A percentile compares a stretch with the other conserved stretches of the same genome.
These are phyloP conservation scores for Fraxinus sp. DNA, from an alignment of 305 asterid species.

Conservation along the genomic window DNA sequence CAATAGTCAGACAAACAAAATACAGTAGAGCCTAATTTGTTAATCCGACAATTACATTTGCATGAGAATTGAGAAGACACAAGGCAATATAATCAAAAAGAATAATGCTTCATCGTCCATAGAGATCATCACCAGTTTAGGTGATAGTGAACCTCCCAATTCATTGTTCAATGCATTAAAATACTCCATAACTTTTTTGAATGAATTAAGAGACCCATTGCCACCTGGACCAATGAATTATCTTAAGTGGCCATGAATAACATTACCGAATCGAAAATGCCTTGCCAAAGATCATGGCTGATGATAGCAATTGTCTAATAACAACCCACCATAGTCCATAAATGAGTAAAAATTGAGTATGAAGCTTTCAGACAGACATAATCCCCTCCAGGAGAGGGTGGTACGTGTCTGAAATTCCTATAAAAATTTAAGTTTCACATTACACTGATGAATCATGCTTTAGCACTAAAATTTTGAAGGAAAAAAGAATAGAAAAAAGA, in stretches of 20 bases:
- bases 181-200: not conserved
- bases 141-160: not conserved
- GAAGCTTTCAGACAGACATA: not conserved
- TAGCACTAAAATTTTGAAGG: not conserved
- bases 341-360: not conserved
- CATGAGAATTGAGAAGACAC: no score
- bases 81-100: no score
- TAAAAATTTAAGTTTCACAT: conserved; percentile 4
- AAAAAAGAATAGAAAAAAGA: not conserved
- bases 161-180: not conserved
- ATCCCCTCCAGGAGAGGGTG: not conserved
- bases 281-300: not conserved
- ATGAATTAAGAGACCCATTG: not conserved
- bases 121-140: no score
- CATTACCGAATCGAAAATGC: not conserved
- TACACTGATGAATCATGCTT: conserved; percentile 26
- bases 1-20: no score
- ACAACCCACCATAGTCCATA: not conserved
- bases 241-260: not conserved
- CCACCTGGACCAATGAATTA: not conserved
- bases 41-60: no score
- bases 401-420: not conserved
- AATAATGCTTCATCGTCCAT: no score
- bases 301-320: not conserved
- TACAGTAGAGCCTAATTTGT: no score